Base-by-base conservation (phyloP, 495 filamentous ascomycete genomes). In the Daldinia childiae region DNA sequence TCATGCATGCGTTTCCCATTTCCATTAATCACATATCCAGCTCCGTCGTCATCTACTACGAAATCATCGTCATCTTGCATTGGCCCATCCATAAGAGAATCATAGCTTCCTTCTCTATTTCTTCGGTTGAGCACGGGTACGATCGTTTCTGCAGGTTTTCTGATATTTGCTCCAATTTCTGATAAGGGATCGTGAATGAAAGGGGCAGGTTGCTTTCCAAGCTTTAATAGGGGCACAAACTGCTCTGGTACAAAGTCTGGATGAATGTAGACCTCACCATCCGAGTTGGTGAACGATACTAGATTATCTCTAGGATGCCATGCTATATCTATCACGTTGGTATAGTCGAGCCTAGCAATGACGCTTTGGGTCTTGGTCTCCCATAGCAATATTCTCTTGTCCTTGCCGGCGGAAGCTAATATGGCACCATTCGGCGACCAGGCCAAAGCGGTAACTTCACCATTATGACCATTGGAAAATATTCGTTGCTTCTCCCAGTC, bases 351-450 rank as follows among this genome's bases (percentile, higher is more conserved):
- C 39, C 87, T 84, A 50, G 87, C 86, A 34, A 94, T 70, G 21
- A 97, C 84, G 38, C 85, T 92, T 78, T 97, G 94, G 2, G 93
- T 92, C 73, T 91, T 93, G 6, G 90, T 89, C 64, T 97, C 93
- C 95, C 95, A 99, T 12, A 99, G 82, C 27, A 95, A 69, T 26
- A 98, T 84, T 74, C 90, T 92, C 48, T 91, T 89, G 81, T 98
- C 95, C 52, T 90, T 89, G 30, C 87, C 92, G 15, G 96, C 92
- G 6, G 91, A 93, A 21, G 88, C 92, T 5, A 99, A 84, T 48
- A 98, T 82, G 0, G 93, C 91, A 19, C 95, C 95, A 79, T 98
- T 99, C 2, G 94, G 94, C 14, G 94, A 95, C 95, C 95, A 99
- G 45, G 89, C 88, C 17, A 95, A 81, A 12, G 95, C 90, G 0